Evolutionary conservation across 2,329 filamentous ascomycete genomes (phyloP).

Genomic region (Pseudogymnoascus sp.): DNA sequence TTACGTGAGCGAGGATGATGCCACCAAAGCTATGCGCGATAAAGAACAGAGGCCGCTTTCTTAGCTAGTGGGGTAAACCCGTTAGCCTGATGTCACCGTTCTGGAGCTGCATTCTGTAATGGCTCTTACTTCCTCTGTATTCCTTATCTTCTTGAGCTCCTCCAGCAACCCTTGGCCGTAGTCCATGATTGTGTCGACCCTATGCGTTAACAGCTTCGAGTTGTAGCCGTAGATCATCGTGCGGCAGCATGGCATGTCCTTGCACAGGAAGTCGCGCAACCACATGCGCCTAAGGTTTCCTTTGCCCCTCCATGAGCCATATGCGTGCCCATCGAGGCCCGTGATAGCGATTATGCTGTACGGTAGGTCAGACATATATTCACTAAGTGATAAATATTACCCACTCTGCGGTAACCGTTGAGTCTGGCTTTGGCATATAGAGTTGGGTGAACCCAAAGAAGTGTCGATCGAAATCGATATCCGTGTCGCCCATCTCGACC

Average conservation of each 20-base stretch:
- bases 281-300: slow-evolving; percentile 25
- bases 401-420: slow-evolving; percentile 17
- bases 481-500: slow-evolving; percentile 15
- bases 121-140: slow-evolving; percentile 20
- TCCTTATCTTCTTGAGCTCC: slow-evolving; percentile 21
- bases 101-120: neutral
- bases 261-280: slow-evolving; percentile 27
- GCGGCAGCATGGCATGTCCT: slow-evolving; percentile 26
- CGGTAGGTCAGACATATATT: neutral
- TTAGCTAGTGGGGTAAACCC: slow-evolving; percentile 18
- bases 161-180: slow-evolving; percentile 19
- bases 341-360: slow-evolving; percentile 26
- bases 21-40: slow-evolving; percentile 37
- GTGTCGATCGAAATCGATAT: slow-evolving; percentile 23
- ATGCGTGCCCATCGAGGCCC: slow-evolving; percentile 28
- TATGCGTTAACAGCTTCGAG: slow-evolving; percentile 26
- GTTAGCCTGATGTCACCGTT: neutral
- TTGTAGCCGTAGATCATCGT: slow-evolving; percentile 33
- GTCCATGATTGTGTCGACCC: slow-evolving; percentile 17
- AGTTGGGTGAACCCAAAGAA: slow-evolving; percentile 28
- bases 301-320: slow-evolving; percentile 28
- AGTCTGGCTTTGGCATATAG: slow-evolving; percentile 13
- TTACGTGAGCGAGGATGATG: slow-evolving; percentile 35
- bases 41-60: slow-evolving; percentile 34
- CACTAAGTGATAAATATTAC: neutral